These are phyloP conservation scores for Puccinia hordei DNA, from an alignment of 1,284 basidiomycete species.

Conservation along the genomic window DNA sequence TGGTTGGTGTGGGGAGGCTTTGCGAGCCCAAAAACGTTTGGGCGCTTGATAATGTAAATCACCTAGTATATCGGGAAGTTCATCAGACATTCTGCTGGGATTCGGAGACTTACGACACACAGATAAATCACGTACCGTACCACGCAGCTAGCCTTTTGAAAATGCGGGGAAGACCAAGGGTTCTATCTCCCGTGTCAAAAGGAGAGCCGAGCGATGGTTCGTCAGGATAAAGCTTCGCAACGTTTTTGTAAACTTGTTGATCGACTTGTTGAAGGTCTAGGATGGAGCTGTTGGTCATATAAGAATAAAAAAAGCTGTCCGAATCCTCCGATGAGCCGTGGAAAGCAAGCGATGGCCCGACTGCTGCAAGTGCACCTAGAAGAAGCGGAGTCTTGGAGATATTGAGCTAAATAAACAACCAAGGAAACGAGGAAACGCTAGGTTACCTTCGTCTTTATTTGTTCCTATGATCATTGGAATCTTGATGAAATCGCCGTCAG, in stretches of 20 bases:
- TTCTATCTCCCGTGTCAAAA: conserved; percentile 52
- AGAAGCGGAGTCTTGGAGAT: background rate
- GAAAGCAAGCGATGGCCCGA: background rate
- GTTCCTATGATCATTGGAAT: conserved; percentile 38
- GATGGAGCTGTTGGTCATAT: conserved; percentile 41
- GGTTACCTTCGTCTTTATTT: conserved; percentile 46
- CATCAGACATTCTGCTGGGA: background rate
- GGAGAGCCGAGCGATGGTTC: conserved; percentile 53
- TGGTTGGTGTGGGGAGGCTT: conserved; percentile 1
- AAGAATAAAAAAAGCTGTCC: conserved; percentile 24
- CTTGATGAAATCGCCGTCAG: conserved; percentile 15
- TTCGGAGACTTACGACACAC: background rate
- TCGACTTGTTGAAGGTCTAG: conserved; percentile 25
- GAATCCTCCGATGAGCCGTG: background rate
- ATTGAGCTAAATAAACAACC: no score
- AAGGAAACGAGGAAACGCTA: background rate
- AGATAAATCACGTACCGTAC: conserved; percentile 26
- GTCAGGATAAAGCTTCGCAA: conserved; percentile 52
- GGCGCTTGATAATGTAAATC: conserved; percentile 49
- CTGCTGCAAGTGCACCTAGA: conserved; percentile 19
- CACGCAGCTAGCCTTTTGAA: conserved; percentile 45
- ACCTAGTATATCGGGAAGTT: background rate
- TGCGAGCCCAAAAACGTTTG: conserved; percentile 33
- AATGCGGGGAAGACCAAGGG: conserved; percentile 35
- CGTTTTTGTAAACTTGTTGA: conserved; percentile 22